Conservation (phyloP, 257 asterid genomes). For the Rhazya stricta region DNA sequence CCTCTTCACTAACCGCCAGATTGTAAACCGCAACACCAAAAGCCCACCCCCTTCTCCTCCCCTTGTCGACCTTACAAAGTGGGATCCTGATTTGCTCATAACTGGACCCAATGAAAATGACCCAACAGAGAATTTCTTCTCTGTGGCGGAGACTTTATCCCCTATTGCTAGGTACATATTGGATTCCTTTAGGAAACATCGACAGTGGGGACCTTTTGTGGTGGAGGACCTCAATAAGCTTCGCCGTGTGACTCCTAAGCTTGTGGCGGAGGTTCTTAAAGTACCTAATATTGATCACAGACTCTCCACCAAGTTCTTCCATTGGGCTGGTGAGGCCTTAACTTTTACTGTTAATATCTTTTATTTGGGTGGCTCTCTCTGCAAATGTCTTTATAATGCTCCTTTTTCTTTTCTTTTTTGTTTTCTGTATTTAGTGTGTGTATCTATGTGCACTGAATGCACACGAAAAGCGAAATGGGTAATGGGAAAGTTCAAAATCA, state of each 20-base stretch:
- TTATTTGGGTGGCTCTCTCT: too few species aligned
- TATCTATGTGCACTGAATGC: neutral
- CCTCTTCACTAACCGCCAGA: constrained; percentile 71
- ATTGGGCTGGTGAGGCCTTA: constrained; percentile 79
- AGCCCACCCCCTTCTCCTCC: constrained; percentile 16
- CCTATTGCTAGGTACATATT: constrained; percentile 85
- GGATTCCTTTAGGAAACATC: constrained; percentile 71
- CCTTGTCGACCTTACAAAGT: constrained; percentile 68
- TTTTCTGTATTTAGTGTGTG: neutral
- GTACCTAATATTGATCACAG: constrained; percentile 74
- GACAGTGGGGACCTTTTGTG: constrained; percentile 63
- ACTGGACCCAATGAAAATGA: constrained; percentile 26
- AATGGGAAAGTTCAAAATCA: neutral
- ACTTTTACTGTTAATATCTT: too few species aligned
- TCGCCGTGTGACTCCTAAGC: constrained; percentile 85
- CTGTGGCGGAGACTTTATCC: constrained; percentile 59
- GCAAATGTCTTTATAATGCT: neutral
- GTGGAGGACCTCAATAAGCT: constrained; percentile 69
- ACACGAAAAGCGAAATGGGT: neutral
- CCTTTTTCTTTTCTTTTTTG: too few species aligned
- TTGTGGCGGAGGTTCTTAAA: constrained; percentile 80
- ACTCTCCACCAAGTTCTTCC: constrained; percentile 72
- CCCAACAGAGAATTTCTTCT: constrained; percentile 68
- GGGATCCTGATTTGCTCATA: constrained; percentile 59
- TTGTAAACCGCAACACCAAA: constrained; percentile 29